Conservation (phyloP, 2,329 filamentous ascomycete genomes). For the Aspergillus versicolor region DNA sequence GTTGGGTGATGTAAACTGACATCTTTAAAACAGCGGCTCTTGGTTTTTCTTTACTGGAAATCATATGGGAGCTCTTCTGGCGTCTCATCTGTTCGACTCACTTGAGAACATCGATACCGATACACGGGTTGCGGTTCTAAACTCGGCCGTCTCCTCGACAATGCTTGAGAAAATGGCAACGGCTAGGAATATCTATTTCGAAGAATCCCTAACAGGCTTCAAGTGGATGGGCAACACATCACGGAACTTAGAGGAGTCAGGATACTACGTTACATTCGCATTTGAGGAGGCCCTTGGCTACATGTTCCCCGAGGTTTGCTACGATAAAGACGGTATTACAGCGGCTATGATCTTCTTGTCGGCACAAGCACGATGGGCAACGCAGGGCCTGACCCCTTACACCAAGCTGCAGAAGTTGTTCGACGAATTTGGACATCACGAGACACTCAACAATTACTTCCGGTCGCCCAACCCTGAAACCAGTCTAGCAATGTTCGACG, state of each 20-base stretch:
- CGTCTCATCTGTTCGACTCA: conserved; percentile 56
- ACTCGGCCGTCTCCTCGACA: conserved; percentile 63
- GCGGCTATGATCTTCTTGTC: conserved; percentile 60
- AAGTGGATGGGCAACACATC: conserved; percentile 67
- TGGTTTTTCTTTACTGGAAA: conserved; percentile 67
- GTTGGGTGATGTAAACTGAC: neutral
- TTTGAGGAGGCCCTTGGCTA: conserved; percentile 68
- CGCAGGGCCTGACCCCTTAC: conserved; percentile 56
- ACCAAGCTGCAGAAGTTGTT: conserved; percentile 59
- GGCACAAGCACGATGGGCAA: conserved; percentile 52
- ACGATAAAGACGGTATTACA: conserved; percentile 65
- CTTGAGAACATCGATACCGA: conserved; percentile 31
- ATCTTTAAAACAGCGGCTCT: conserved; percentile 36
- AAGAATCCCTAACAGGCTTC: conserved; percentile 65
- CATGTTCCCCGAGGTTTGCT: conserved; percentile 63
- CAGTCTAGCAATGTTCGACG: conserved; percentile 55
- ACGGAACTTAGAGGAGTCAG: conserved; percentile 49
- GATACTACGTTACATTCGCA: conserved; percentile 56
- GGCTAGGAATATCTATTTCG: conserved; percentile 56
- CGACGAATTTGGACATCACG: conserved; percentile 58
- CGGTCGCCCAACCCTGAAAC: conserved; percentile 55
- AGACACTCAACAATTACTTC: conserved; percentile 64
- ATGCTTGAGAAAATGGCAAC: conserved; percentile 60
- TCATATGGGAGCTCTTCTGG: conserved; percentile 61
- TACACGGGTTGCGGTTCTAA: conserved; percentile 55